Evolutionary conservation across 139 green algal species (phyloP), one percentile per base, ranked within the genome.

Genomic region (Chloropicon primus): DNA sequence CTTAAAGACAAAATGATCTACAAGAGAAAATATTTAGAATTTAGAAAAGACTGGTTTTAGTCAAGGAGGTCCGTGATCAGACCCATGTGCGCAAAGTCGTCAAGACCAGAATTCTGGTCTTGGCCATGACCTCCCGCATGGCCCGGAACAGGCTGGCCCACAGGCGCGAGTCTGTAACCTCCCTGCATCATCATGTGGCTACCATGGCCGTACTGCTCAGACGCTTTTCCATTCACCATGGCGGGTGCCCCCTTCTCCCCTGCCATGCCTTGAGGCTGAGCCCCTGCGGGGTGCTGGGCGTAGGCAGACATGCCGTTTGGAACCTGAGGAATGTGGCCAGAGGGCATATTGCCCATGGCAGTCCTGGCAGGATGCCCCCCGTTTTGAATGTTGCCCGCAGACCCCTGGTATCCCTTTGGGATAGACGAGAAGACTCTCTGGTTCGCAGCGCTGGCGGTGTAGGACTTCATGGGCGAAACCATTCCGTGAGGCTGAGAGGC

Each of bases 11-110:
- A n/a, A n/a, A n/a, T n/a, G n/a, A n/a, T n/a, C n/a, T n/a, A n/a
- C n/a, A n/a, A n/a, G n/a, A n/a, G n/a, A n/a, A n/a, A n/a, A n/a
- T n/a, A n/a, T n/a, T n/a, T n/a, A n/a, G n/a, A n/a, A n/a, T n/a
- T n/a, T n/a, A n/a, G n/a, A n/a, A n/a, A n/a, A n/a, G n/a, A n/a
- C n/a, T n/a, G 10, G 72, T 5, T 10, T 71, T 5, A 90, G 21
- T 91, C 80, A 22, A 95, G 84, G 62, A 95, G 79, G 76, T 95
- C 90, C 1, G 84, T 88, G 71, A 94, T 95, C 22, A 95, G 83
- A 2, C 85, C 86, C 85, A 95, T 91, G 80, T 95, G 90, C 0
- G 88, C 87, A 84, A 95, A 95, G 81, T 92, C 90, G 77, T 95
- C 89, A 75, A 95, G 62, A 25, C 88, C 83, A 0, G 90, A 84